Percentiles rank a stretch among this genome's conserved stretches.
Conservation (phyloP, 2,329 filamentous ascomycete species). For the Venturia nashicola region DNA sequence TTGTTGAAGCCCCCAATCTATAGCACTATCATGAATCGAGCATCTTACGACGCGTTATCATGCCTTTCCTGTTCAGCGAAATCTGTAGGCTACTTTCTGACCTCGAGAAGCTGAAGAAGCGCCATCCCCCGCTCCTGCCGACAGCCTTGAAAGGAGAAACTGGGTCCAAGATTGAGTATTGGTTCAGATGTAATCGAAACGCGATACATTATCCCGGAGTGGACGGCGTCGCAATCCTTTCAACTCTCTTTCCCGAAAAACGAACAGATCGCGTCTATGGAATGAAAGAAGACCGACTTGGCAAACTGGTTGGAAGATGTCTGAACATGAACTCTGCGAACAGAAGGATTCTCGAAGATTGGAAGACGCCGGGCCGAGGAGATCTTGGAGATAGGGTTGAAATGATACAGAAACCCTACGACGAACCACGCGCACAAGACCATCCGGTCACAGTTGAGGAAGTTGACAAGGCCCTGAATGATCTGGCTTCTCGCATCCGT, state of each 20-base stretch:
- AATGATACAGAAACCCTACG: conserved; percentile 49
- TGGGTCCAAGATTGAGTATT: conserved; percentile 39
- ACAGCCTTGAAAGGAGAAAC: conserved; percentile 17
- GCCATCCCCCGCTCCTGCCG: conserved; percentile 28
- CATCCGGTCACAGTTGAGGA: conserved; percentile 53
- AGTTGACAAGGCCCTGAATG: conserved; percentile 53
- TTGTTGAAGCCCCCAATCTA: too few relatives aligned
- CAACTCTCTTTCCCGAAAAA: conserved; percentile 62
- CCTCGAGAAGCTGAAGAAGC: conserved; percentile 40
- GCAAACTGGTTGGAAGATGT: conserved; percentile 54
- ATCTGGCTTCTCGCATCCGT: conserved; percentile 52
- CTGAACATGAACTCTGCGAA: conserved; percentile 54
- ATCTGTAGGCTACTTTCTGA: conserved; percentile 64
- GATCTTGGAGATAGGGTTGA: conserved; percentile 66
- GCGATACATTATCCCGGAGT: conserved; percentile 45
- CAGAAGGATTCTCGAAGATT: conserved; percentile 48
- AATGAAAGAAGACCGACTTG: conserved; percentile 49
- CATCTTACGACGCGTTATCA: conserved; percentile 18
- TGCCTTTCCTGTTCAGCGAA: conserved; percentile 56
- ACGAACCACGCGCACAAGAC: conserved; percentile 17
- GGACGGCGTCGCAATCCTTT: conserved; percentile 54
- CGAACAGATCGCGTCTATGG: conserved; percentile 68
- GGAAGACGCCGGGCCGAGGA: conserved; percentile 43
- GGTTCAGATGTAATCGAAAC: conserved; percentile 55
- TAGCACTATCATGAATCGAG: neutral